These are phyloP conservation scores for Amanita rimosa DNA, from an alignment of 768 basidiomycete species.

Conservation along the genomic window DNA sequence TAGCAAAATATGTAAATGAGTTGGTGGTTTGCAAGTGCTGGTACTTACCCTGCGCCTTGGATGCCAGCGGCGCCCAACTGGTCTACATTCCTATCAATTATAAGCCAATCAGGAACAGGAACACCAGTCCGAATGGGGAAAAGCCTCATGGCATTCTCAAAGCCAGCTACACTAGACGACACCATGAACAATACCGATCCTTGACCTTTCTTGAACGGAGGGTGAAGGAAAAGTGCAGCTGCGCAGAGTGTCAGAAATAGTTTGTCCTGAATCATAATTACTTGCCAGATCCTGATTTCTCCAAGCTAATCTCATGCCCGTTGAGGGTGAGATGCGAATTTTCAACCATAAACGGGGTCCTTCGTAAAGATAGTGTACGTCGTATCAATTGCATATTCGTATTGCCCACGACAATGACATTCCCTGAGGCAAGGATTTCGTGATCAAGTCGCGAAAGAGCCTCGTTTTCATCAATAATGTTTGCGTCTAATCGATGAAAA, in stretches of 20 bases:
- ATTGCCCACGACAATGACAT: slow-evolving; percentile 49
- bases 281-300: slow-evolving; percentile 19
- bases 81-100: slow-evolving; percentile 44
- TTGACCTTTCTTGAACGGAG: slow-evolving; percentile 35
- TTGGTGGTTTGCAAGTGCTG: background rate
- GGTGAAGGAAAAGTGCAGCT: slow-evolving; percentile 57
- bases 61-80: slow-evolving; percentile 60
- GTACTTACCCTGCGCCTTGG: slow-evolving; percentile 60
- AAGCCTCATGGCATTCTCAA: slow-evolving; percentile 61
- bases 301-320: slow-evolving; percentile 15
- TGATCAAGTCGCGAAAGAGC: slow-evolving; percentile 15
- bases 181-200: slow-evolving; percentile 42
- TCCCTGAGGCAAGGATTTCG: slow-evolving; percentile 24
- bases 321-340: slow-evolving; percentile 9
- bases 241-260: slow-evolving; percentile 9
- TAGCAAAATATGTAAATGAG: background rate
- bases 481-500: slow-evolving; percentile 61
- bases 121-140: slow-evolving; percentile 83
- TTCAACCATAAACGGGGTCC: slow-evolving; percentile 20
- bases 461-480: slow-evolving; percentile 38
- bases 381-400: slow-evolving; percentile 21
- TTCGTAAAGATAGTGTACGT: slow-evolving; percentile 18
- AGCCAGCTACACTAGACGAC: slow-evolving; percentile 39
- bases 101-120: slow-evolving; percentile 66
- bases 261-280: background rate